Evolutionary conservation across 2,329 filamentous ascomycete species (phyloP).

Genomic region (Pseudogymnoascus sp.): DNA sequence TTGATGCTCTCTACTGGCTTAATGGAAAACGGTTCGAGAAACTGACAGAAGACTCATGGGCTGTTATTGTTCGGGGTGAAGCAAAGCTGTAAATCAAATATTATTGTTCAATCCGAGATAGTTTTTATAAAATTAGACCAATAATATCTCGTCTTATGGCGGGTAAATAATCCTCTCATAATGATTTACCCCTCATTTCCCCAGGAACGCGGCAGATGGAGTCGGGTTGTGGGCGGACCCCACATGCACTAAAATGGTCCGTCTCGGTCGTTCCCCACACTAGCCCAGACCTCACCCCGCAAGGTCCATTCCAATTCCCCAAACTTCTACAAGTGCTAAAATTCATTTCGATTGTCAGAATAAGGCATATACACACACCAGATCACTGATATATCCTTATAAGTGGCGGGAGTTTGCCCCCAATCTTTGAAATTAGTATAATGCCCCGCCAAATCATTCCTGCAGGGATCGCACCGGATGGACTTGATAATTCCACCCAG

Average conservation of each 20-base stretch:
- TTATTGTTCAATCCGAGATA: not conserved
- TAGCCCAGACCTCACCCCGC: not conserved
- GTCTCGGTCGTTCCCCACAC: not conserved
- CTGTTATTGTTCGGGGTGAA: constrained; percentile 33
- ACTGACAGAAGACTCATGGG: constrained; percentile 34
- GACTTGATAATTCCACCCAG: not conserved
- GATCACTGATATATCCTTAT: not conserved
- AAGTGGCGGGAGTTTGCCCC: not conserved
- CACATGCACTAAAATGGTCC: not conserved
- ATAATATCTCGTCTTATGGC: not conserved
- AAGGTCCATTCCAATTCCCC: not conserved
- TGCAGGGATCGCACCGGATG: not conserved
- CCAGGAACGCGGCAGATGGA: not conserved
- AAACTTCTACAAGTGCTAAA: not conserved
- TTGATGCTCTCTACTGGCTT: constrained; percentile 38
- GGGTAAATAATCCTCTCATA: not conserved
- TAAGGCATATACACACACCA: not conserved
- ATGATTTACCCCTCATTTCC: constrained; percentile 2
- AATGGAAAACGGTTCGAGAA: constrained; percentile 34
- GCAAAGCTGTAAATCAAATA: constrained; percentile 34
- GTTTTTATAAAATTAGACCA: not conserved
- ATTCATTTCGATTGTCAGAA: not conserved
- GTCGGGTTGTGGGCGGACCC: not conserved
- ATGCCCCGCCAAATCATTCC: not conserved
- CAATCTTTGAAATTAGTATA: not conserved